Conservation (phyloP, 768 basidiomycete species). For the Pisolithus albus region DNA sequence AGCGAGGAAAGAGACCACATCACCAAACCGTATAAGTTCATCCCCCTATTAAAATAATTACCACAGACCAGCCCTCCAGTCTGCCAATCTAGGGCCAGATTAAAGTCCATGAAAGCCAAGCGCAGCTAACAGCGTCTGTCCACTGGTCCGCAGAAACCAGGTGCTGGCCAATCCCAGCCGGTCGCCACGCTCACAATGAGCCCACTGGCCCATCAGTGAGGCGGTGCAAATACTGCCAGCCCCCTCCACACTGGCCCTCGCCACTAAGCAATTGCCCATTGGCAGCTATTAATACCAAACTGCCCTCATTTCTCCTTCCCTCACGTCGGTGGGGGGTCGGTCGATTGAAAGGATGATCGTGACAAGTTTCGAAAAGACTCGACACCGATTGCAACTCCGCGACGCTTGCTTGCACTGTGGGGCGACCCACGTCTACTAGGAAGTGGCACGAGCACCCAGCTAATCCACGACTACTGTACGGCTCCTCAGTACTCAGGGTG, state of each 20-base stretch:
- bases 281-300: conserved; percentile 22
- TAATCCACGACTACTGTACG: too few species aligned
- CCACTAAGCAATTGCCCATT: conserved; percentile 10
- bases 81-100: conserved; percentile 22
- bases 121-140: conserved; percentile 14
- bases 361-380: background rate
- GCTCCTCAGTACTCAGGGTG: too few species aligned
- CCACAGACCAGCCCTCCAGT: conserved; percentile 14
- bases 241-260: conserved; percentile 3
- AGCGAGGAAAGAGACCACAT: conserved; percentile 21
- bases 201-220: conserved; percentile 17
- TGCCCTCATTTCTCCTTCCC: background rate
- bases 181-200: conserved; percentile 11
- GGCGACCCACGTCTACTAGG: too few species aligned
- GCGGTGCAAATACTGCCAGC: conserved; percentile 12
- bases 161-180: conserved; percentile 16
- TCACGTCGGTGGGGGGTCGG: background rate
- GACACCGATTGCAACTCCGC: conserved; percentile 23
- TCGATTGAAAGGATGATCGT: background rate
- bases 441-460: too few species aligned
- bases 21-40: conserved; percentile 9
- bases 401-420: conserved; percentile 10
- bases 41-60: conserved; percentile 23
- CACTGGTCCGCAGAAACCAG: conserved; percentile 12
- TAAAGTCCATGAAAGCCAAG: conserved; percentile 25